These are phyloP conservation scores for Hypsizygus marmoreus DNA, from an alignment of 768 basidiomycete species.

Conservation along the genomic window DNA sequence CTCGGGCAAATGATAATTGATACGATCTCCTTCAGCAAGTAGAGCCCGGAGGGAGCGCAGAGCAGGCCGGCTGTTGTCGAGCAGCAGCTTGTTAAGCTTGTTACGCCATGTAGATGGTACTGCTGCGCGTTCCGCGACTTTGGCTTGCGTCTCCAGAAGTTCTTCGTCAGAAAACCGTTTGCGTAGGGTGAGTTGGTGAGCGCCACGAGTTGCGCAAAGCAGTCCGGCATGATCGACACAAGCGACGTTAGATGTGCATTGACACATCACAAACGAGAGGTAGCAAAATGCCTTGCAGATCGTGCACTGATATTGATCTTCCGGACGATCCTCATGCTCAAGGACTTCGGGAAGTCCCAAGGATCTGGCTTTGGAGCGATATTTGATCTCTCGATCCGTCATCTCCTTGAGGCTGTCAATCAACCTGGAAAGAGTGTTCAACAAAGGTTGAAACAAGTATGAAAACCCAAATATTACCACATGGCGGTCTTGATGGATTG, in stretches of 20 bases:
- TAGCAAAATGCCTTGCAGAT: conserved; percentile 95
- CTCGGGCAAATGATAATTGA: conserved; percentile 74
- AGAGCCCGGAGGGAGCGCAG: conserved; percentile 79
- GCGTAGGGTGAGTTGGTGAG: conserved; percentile 60
- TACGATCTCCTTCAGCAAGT: conserved; percentile 88
- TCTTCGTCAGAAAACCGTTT: conserved; percentile 83
- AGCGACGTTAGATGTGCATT: conserved; percentile 74
- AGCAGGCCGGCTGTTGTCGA: conserved; percentile 68
- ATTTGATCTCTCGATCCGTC: conserved; percentile 77
- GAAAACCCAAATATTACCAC: conserved; percentile 54
- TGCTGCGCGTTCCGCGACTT: conserved; percentile 70
- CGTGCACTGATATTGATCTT: conserved; percentile 95
- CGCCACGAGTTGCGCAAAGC: conserved; percentile 60
- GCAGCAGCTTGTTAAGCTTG: conserved; percentile 67
- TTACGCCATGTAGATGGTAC: conserved; percentile 75
- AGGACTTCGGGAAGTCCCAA: conserved; percentile 66
- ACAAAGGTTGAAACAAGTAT: not conserved
- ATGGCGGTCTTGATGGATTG: conserved; percentile 88
- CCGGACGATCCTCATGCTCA: conserved; percentile 79
- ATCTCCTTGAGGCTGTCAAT: conserved; percentile 84
- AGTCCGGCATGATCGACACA: conserved; percentile 85
- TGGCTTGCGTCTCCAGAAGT: conserved; percentile 63
- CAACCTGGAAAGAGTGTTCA: conserved; percentile 55
- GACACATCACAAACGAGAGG: conserved; percentile 87
- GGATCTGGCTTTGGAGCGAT: conserved; percentile 63